phyloP scores from a whole-genome alignment of 768 basidiomycete genomes.

The Calocybe cyanea region DNA sequence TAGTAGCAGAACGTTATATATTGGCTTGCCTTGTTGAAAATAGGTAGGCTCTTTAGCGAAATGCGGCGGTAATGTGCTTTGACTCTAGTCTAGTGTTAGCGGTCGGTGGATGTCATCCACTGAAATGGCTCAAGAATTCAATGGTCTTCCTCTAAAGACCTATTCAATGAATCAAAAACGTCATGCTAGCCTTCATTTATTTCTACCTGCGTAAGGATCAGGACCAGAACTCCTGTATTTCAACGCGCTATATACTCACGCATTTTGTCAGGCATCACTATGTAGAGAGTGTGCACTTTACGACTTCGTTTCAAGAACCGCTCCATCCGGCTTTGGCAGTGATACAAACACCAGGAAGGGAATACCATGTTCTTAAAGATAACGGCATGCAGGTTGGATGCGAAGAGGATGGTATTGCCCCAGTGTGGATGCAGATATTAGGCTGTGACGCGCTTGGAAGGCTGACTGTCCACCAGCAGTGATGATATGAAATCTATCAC shows the following conservation, averaged over 20 bases:
- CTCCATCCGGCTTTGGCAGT: constrained; percentile 65
- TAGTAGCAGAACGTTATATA: constrained; percentile 60
- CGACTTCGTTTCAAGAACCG: constrained; percentile 29
- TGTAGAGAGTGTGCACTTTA: constrained; percentile 73
- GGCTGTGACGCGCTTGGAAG: constrained; percentile 33
- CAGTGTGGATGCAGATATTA: constrained; percentile 59
- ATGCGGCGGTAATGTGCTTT: not conserved
- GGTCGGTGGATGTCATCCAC: constrained; percentile 63
- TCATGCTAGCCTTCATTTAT: constrained; percentile 45
- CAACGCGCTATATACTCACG: not conserved
- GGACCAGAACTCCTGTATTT: not conserved
- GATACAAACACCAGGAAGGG: constrained; percentile 65
- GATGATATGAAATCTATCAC: too few species aligned
- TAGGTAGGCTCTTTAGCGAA: constrained; percentile 37
- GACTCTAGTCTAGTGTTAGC: constrained; percentile 45
- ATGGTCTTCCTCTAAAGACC: constrained; percentile 36
- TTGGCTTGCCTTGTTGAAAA: constrained; percentile 72
- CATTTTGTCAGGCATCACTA: constrained; percentile 58
- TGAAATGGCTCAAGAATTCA: constrained; percentile 72
- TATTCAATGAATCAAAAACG: constrained; percentile 12
- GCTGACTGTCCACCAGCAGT: too few species aligned
- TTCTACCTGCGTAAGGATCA: constrained; percentile 57
- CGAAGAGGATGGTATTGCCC: constrained; percentile 69
- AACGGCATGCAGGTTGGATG: constrained; percentile 76
- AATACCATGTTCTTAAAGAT: constrained; percentile 67